These are phyloP conservation scores for Acacia pycnantha DNA, from an alignment of 331 rosid species.

Conservation along the genomic window DNA sequence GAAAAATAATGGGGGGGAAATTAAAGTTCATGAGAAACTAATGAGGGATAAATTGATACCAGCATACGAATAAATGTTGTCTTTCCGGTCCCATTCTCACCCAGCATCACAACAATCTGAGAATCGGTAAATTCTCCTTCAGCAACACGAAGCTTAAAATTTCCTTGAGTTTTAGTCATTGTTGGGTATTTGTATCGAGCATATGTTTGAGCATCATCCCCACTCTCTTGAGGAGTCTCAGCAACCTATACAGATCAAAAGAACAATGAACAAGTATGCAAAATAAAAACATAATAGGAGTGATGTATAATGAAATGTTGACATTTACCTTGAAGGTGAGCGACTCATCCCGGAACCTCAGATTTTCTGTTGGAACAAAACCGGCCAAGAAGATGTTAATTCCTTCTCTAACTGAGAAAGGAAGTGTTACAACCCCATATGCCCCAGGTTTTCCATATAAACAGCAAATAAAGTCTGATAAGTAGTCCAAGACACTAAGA, in stretches of 20 bases:
- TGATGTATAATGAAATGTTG: background rate
- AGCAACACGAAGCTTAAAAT: conserved; percentile 73
- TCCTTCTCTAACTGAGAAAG: conserved; percentile 98
- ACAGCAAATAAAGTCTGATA: conserved; percentile 97
- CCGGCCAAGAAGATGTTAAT: conserved; percentile 96
- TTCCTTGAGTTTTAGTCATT: conserved; percentile 90
- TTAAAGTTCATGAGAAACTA: conserved; percentile 7
- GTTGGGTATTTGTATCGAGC: conserved; percentile 92
- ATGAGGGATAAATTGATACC: conserved; percentile 50
- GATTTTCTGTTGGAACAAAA: conserved; percentile 95
- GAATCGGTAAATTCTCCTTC: conserved; percentile 99
- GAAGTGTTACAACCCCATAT: conserved; percentile 97
- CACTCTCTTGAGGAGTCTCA: conserved; percentile 96
- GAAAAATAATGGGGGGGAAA: background rate
- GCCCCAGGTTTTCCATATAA: conserved; percentile 98
- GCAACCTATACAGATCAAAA: conserved; percentile 71
- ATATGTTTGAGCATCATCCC: conserved; percentile 88
- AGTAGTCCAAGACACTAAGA: conserved; percentile 95
- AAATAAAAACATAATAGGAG: conserved; percentile 10
- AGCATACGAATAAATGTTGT: conserved; percentile 98
- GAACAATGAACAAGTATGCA: conserved; percentile 1
- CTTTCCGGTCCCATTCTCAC: conserved; percentile 98
- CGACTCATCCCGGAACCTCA: conserved; percentile 89
- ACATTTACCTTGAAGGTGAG: conserved; percentile 81
- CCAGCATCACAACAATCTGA: conserved; percentile 95